phyloP scores from a whole-genome alignment of 2,329 filamentous ascomycete species.

The Arachnopeziza araneosa region DNA sequence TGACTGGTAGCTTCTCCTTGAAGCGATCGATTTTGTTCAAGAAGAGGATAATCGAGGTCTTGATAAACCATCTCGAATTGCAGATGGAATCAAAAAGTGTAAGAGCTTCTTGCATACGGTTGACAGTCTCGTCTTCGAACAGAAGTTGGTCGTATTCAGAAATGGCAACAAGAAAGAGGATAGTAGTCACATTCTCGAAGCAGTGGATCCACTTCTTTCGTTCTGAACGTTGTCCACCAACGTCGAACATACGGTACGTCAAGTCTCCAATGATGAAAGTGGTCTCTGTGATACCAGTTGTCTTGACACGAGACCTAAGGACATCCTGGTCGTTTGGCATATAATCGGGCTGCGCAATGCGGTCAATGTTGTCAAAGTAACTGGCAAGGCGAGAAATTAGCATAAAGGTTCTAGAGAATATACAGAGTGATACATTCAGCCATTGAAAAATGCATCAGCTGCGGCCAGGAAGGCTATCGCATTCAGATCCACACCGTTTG shows the following conservation, averaged over 20 bases:
- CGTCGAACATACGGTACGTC: conserved; percentile 89
- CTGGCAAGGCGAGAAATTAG: conserved; percentile 38
- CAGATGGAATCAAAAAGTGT: conserved; percentile 84
- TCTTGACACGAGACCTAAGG: conserved; percentile 82
- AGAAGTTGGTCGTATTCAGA: conserved; percentile 96
- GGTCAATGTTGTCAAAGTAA: conserved; percentile 76
- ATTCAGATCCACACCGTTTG: not conserved
- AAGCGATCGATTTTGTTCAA: conserved; percentile 89
- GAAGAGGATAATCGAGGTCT: conserved; percentile 84
- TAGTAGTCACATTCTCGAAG: conserved; percentile 75
- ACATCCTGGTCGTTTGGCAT: conserved; percentile 93
- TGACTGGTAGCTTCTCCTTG: conserved; percentile 76
- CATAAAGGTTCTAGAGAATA: not conserved
- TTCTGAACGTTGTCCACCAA: conserved; percentile 68
- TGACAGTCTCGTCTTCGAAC: conserved; percentile 94
- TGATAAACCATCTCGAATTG: conserved; percentile 86
- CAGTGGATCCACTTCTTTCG: conserved; percentile 78
- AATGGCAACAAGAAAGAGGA: conserved; percentile 91
- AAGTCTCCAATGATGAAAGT: conserved; percentile 88
- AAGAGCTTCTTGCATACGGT: conserved; percentile 86
- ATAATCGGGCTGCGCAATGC: conserved; percentile 71
- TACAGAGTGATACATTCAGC: not conserved
- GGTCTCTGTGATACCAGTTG: conserved; percentile 94
- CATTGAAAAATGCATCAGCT: not conserved
- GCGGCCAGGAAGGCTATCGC: not conserved